Conservation (phyloP, 2,329 filamentous ascomycete genomes). For the Verticillium isaacii region DNA sequence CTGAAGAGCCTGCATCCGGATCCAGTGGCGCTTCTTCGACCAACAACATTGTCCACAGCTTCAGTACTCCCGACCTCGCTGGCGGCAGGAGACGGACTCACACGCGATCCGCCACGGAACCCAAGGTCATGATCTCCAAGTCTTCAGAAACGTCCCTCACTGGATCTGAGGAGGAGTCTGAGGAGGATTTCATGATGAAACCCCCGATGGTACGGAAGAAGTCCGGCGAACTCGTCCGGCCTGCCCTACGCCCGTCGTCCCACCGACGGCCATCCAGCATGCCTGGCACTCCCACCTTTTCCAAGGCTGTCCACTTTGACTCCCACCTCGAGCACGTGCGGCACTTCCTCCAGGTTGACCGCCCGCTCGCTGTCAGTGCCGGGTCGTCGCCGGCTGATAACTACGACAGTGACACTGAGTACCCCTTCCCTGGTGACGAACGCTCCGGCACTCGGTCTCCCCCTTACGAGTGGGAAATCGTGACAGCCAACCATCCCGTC, state of each 20-base stretch:
- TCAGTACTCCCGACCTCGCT: slow-evolving; percentile 40
- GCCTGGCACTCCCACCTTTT: slow-evolving; percentile 93
- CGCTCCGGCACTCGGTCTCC: slow-evolving; percentile 33
- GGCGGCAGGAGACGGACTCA: slow-evolving; percentile 40
- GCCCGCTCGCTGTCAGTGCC: slow-evolving; percentile 92
- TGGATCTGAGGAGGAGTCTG: slow-evolving; percentile 59
- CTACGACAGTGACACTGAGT: slow-evolving; percentile 84
- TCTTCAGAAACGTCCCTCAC: slow-evolving; percentile 45
- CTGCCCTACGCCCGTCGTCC: slow-evolving; percentile 78
- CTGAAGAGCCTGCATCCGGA: slow-evolving; percentile 13
- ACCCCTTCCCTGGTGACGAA: slow-evolving; percentile 67
- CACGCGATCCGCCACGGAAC: slow-evolving; percentile 52
- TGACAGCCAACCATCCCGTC: slow-evolving; percentile 60
- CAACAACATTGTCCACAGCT: slow-evolving; percentile 37
- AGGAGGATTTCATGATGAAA: slow-evolving; percentile 57
- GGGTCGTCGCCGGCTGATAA: slow-evolving; percentile 86
- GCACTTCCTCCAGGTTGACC: slow-evolving; percentile 91
- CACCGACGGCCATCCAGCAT: slow-evolving; percentile 85
- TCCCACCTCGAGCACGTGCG: slow-evolving; percentile 93
- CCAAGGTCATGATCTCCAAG: slow-evolving; percentile 39
- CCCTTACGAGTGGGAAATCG: slow-evolving; percentile 81
- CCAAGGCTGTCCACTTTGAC: slow-evolving; percentile 98
- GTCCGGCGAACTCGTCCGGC: slow-evolving; percentile 92
- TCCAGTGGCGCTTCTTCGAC: slow-evolving; percentile 9
- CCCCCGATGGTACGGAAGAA: slow-evolving; percentile 97